A percentile compares a stretch with the other conserved stretches of the same genome.
Conservation (phyloP, 2,329 filamentous ascomycete genomes). For the Aspergillus hortae region DNA sequence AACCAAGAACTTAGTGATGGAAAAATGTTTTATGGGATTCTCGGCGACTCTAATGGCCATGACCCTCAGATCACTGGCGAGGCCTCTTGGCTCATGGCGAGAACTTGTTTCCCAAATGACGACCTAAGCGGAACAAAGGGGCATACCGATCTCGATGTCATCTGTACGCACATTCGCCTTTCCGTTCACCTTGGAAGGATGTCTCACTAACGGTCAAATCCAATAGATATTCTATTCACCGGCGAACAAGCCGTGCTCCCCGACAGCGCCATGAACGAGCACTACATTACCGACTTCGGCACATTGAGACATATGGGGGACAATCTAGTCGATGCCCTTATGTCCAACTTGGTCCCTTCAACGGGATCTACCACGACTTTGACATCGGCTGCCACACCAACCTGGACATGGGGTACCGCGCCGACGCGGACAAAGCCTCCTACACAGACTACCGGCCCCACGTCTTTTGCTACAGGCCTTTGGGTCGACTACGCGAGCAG, state of each 20-base stretch:
- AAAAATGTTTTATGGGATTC: slow-evolving; percentile 33
- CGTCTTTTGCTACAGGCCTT: too few relatives aligned
- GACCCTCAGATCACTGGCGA: slow-evolving; percentile 28
- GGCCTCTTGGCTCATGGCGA: slow-evolving; percentile 33
- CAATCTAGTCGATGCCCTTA: slow-evolving; percentile 19
- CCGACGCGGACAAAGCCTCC: too few relatives aligned
- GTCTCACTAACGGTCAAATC: neutral
- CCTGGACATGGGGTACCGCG: neutral
- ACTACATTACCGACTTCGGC: slow-evolving; percentile 25
- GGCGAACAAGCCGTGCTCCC: slow-evolving; percentile 23
- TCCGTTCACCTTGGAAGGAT: too few relatives aligned
- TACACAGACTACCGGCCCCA: too few relatives aligned
- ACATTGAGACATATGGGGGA: slow-evolving; percentile 26
- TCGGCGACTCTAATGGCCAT: slow-evolving; percentile 29
- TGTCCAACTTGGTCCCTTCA: slow-evolving; percentile 13
- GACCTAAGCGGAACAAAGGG: slow-evolving; percentile 23
- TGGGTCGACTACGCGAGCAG: too few relatives aligned
- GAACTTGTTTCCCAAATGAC: slow-evolving; percentile 29
- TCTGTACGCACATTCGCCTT: slow-evolving; percentile 17
- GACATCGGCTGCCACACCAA: neutral
- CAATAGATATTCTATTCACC: slow-evolving; percentile 29
- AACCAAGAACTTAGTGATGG: slow-evolving; percentile 16
- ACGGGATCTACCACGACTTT: neutral
- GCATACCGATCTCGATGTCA: slow-evolving; percentile 25
- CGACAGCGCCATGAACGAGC: slow-evolving; percentile 17